Evolutionary conservation across 2,329 filamentous ascomycete genomes (phyloP).

Genomic region (Trichocomaceae sp.): DNA sequence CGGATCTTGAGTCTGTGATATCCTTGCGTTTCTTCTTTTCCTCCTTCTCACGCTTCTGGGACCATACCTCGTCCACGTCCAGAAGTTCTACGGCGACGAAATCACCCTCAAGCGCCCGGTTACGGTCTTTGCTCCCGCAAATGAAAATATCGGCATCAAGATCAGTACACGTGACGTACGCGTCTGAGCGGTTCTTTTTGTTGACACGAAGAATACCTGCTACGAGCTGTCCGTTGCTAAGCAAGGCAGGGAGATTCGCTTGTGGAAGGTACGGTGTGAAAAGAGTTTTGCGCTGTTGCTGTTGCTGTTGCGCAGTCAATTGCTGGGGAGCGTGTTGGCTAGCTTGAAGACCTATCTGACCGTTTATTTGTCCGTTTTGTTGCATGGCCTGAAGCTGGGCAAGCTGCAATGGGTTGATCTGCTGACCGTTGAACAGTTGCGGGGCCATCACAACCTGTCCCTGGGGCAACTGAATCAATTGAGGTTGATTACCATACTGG

Average conservation of each 20-base stretch:
- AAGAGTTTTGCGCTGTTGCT: conserved; percentile 93
- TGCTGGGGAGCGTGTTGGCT: conserved; percentile 66
- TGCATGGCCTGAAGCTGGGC: conserved; percentile 89
- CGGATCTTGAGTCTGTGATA: conserved; percentile 81
- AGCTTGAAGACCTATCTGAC: conserved; percentile 61
- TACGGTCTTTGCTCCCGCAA: conserved; percentile 97
- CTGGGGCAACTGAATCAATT: conserved; percentile 76
- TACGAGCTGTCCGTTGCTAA: conserved; percentile 87
- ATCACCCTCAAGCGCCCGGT: conserved; percentile 92
- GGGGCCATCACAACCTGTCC: conserved; percentile 79
- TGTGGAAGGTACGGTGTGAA: conserved; percentile 98
- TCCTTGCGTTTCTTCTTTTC: conserved; percentile 99
- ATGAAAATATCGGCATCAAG: conserved; percentile 99
- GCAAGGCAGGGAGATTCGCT: conserved; percentile 81
- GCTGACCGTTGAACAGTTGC: conserved; percentile 76
- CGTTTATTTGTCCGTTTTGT: conserved; percentile 78
- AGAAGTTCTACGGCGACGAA: conserved; percentile 92
- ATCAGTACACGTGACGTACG: conserved; percentile 91
- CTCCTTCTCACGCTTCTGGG: conserved; percentile 97
- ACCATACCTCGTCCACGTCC: conserved; percentile 97
- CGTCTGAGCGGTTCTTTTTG: conserved; percentile 99
- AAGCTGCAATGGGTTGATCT: conserved; percentile 79
- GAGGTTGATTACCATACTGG: conserved; percentile 76
- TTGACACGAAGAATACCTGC: conserved; percentile 96
- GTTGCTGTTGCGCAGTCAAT: conserved; percentile 52